phyloP scores from a whole-genome alignment of 192 early-diverging fungal species.

The Neocallimastix lanati region DNA sequence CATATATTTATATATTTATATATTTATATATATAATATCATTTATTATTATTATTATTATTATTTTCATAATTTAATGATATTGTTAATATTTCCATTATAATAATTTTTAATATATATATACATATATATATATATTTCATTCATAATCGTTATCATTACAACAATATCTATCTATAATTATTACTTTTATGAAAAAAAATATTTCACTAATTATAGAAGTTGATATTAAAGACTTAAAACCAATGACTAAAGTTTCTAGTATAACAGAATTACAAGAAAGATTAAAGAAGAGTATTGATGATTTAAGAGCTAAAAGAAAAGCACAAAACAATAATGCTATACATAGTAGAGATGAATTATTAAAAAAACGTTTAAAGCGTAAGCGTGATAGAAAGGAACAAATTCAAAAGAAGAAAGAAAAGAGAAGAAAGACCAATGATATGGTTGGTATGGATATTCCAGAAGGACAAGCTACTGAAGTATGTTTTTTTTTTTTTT shows the following conservation, averaged over 20 bases:
- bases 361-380: conserved; percentile 47
- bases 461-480: background rate
- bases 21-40: too few species aligned
- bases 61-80: too few species aligned
- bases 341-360: conserved; percentile 45
- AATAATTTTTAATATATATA: too few species aligned
- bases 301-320: conserved; percentile 35
- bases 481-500: background rate
- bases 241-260: conserved; percentile 17
- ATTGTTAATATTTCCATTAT: too few species aligned
- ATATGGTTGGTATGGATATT: conserved; percentile 3
- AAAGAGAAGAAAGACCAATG: conserved; percentile 18
- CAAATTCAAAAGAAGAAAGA: conserved; percentile 33
- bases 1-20: too few species aligned
- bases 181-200: too few species aligned
- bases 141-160: too few species aligned
- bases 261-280: conserved; percentile 31
- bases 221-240: conserved; percentile 12
- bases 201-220: conserved; percentile 14
- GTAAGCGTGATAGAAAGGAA: conserved; percentile 36
- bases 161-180: too few species aligned
- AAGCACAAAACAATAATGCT: conserved; percentile 28
- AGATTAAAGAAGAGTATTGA: conserved; percentile 46
- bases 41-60: too few species aligned
- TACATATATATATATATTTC: too few species aligned